Evolutionary conservation across 345 rosid genomes (phyloP), one percentile per base, ranked within the genome.

Genomic region (Dipteronia dyeriana): DNA sequence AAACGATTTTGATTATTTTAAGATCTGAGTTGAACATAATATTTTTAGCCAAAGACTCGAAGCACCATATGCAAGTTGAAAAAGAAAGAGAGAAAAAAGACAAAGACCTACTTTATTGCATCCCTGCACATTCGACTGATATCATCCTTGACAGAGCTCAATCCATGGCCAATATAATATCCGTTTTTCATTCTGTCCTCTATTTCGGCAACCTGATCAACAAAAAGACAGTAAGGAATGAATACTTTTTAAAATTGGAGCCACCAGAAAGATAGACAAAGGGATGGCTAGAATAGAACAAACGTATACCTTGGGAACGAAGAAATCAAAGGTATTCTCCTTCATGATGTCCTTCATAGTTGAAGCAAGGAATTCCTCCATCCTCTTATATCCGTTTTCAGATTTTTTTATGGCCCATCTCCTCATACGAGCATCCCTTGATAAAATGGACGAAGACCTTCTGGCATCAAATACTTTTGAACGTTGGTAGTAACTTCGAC

Each of bases 61-160:
- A 2, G 61, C 11, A 51, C 41, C 57, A 63, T 53, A 76, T 26
- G 34, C 69, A 79, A 17, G 34, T 14, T 25, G 53, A 49, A 43
- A 22, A 66, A 26, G 26, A 20, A 51, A 23, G 20, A 4, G 54
- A 54, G 23, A 9, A 20, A 75, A 23, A 25, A n/a, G 38, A 76
- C 56, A 71, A 67, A 38, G 76, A 66, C 91, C 84, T 92, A 94
- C 99, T 94, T 97, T 69, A 94, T 90, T 66, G 99, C 99, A 86
- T 97, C 99, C 86, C 96, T 88, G 89, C 99, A 94, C 93, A 97
- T 94, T 79, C 94, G 90, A 83, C 97, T 84, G 83, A 97, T 94
- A 85, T 97, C 99, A 80, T 94, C 97, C 88, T 88, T 94, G 74
- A 94, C 97, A 83, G 91, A 87, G 74, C 82, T 85, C 85, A 97